A percentile compares a stretch with the other conserved stretches of the same genome.
Conservation (phyloP, 768 basidiomycete genomes). For the Gloeopeniophorella convolvens region DNA sequence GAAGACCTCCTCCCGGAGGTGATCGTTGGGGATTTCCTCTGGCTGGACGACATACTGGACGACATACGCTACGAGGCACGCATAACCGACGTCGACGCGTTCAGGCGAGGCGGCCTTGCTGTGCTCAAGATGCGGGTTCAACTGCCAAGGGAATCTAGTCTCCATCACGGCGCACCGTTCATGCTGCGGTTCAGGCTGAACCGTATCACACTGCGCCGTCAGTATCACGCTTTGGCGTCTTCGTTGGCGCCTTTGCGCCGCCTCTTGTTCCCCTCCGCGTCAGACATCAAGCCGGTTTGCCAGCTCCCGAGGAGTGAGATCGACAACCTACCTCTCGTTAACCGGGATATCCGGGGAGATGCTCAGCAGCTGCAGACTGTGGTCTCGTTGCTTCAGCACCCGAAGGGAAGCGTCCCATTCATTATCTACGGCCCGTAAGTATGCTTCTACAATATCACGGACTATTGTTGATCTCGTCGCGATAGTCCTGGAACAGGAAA, state of each 20-base stretch:
- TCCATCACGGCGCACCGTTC: conserved; percentile 34
- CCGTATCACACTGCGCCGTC: conserved; percentile 44
- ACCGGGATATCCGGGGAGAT: conserved; percentile 42
- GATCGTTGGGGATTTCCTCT: conserved; percentile 6
- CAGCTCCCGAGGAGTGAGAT: conserved; percentile 16
- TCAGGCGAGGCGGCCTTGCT: conserved; percentile 8
- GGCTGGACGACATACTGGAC: conserved; percentile 8
- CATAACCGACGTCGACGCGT: neutral
- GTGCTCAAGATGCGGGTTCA: conserved; percentile 44
- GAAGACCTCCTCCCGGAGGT: conserved; percentile 12
- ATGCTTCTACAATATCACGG: neutral
- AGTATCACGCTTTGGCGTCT: conserved; percentile 50
- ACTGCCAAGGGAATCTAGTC: conserved; percentile 39
- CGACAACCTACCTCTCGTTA: conserved; percentile 27
- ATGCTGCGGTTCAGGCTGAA: conserved; percentile 52
- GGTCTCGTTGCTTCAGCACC: conserved; percentile 36
- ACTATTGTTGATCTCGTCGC: neutral
- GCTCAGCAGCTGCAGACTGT: conserved; percentile 44
- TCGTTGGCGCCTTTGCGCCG: conserved; percentile 36
- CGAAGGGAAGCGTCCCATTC: conserved; percentile 46
- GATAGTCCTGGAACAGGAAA: conserved; percentile 37
- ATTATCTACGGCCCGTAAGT: conserved; percentile 59
- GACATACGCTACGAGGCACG: conserved; percentile 14
- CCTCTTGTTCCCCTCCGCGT: conserved; percentile 42
- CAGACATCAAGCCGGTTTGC: conserved; percentile 25